A percentile compares a stretch with the other conserved stretches of the same genome.
Conservation (phyloP, 768 basidiomycete species). For the Cubamyces sp. region DNA sequence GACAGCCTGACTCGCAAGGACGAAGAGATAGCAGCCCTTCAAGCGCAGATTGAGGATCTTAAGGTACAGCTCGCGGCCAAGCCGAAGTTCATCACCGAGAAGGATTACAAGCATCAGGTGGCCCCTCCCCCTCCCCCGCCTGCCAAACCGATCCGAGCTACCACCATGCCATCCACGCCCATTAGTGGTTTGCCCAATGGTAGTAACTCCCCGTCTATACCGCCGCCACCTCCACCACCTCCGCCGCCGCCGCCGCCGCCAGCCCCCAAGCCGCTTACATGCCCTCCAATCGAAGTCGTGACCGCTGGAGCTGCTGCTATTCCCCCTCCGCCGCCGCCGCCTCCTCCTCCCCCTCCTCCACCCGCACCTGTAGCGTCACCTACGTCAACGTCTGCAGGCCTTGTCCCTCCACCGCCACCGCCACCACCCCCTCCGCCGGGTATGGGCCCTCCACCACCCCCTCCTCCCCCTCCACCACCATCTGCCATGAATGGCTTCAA, state of each 20-base stretch:
- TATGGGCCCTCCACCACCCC: slow-evolving; percentile 25
- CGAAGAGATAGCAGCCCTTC: slow-evolving; percentile 59
- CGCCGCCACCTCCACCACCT: slow-evolving; percentile 8
- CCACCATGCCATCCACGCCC: slow-evolving; percentile 10
- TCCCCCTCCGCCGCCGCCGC: slow-evolving; percentile 36
- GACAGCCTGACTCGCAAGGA: slow-evolving; percentile 73
- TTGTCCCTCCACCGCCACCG: slow-evolving; percentile 42
- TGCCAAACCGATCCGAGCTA: slow-evolving; percentile 39
- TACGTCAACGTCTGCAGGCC: slow-evolving; percentile 32
- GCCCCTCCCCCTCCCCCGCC: slow-evolving; percentile 67
- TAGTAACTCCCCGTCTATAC: slow-evolving; percentile 7
- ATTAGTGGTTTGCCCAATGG: slow-evolving; percentile 11
- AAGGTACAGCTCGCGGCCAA: slow-evolving; percentile 55
- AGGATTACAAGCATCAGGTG: slow-evolving; percentile 70
- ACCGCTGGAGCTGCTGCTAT: slow-evolving; percentile 20
- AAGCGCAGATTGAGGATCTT: slow-evolving; percentile 51
- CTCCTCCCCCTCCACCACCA: slow-evolving; percentile 28
- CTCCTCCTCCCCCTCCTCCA: slow-evolving; percentile 32
- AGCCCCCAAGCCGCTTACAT: not conserved
- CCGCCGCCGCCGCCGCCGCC: slow-evolving; percentile 7
- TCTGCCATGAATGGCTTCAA: slow-evolving; percentile 26
- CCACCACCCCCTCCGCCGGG: slow-evolving; percentile 27
- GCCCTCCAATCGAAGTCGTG: not conserved
- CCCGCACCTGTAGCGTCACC: slow-evolving; percentile 25
- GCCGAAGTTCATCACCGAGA: slow-evolving; percentile 59